Conservation (phyloP, 2,329 filamentous ascomycete genomes). For the Alternaria tenuissima region DNA sequence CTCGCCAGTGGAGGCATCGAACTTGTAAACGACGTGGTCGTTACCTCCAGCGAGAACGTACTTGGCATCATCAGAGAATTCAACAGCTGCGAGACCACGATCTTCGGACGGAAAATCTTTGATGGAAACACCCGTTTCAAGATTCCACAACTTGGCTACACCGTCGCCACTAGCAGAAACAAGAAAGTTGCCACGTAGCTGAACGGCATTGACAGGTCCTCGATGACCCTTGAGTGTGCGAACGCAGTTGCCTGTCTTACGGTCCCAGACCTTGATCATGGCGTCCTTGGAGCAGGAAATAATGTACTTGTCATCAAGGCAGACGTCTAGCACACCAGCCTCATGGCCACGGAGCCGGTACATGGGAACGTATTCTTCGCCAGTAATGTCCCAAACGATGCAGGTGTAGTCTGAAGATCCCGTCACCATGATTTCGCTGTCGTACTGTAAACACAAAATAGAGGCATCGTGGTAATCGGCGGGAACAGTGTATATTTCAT, state of each 20-base stretch:
- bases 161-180: slow-evolving; percentile 96
- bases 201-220: slow-evolving; percentile 95
- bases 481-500: slow-evolving; percentile 58
- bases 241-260: slow-evolving; percentile 75
- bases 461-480: slow-evolving; percentile 82
- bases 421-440: slow-evolving; percentile 90
- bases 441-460: slow-evolving; percentile 94
- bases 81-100: slow-evolving; percentile 92
- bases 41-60: slow-evolving; percentile 95
- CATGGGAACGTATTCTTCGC: slow-evolving; percentile 69
- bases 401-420: slow-evolving; percentile 92
- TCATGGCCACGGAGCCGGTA: slow-evolving; percentile 79
- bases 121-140: slow-evolving; percentile 85
- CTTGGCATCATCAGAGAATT: slow-evolving; percentile 94
- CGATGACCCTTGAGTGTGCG: slow-evolving; percentile 84
- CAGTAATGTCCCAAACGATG: slow-evolving; percentile 90
- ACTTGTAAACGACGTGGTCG: slow-evolving; percentile 94
- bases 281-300: slow-evolving; percentile 97
- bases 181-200: slow-evolving; percentile 90
- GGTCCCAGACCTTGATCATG: slow-evolving; percentile 94
- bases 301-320: slow-evolving; percentile 90
- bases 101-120: slow-evolving; percentile 91
- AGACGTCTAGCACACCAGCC: slow-evolving; percentile 91
- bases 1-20: slow-evolving; percentile 89
- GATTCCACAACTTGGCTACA: slow-evolving; percentile 93